phyloP scores from a whole-genome alignment of 176 grass and related monocot genomes.

The Zoysia pacifica region DNA sequence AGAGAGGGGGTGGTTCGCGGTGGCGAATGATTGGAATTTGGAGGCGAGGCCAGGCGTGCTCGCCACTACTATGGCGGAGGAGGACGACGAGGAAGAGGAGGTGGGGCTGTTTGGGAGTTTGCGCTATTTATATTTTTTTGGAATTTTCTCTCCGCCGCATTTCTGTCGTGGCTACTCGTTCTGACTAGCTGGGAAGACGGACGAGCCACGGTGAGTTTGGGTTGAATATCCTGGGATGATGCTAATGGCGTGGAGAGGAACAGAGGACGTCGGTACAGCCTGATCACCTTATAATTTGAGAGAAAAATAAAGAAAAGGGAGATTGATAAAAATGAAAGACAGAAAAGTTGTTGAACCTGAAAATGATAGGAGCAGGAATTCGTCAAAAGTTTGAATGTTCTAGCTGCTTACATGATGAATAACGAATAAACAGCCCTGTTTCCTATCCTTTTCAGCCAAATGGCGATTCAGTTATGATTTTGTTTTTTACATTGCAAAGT shows the following conservation, averaged over 20 bases:
- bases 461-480: background rate
- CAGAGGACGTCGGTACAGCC: constrained; percentile 1
- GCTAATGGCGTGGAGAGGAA: background rate
- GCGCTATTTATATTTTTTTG: constrained; percentile 28
- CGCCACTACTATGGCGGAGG: constrained; percentile 42
- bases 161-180: constrained; percentile 22
- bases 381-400: constrained; percentile 34
- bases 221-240: background rate
- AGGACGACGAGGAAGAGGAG: background rate
- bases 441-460: background rate
- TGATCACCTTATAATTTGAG: constrained; percentile 5
- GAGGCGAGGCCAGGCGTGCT: constrained; percentile 37
- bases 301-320: background rate
- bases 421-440: background rate
- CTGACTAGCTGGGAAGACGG: constrained; percentile 11
- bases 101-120: constrained; percentile 34
- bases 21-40: constrained; percentile 48
- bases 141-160: background rate
- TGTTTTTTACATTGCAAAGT: too few species aligned
- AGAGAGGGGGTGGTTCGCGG: background rate
- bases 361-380: background rate
- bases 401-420: background rate
- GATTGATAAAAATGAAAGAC: background rate
- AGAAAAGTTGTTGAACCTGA: background rate
- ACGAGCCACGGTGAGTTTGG: background rate